Percentiles rank a stretch among this genome's conserved stretches.
Evolutionary conservation across 2,329 filamentous ascomycete species (phyloP).

Genomic region (Balansia obtecta): DNA sequence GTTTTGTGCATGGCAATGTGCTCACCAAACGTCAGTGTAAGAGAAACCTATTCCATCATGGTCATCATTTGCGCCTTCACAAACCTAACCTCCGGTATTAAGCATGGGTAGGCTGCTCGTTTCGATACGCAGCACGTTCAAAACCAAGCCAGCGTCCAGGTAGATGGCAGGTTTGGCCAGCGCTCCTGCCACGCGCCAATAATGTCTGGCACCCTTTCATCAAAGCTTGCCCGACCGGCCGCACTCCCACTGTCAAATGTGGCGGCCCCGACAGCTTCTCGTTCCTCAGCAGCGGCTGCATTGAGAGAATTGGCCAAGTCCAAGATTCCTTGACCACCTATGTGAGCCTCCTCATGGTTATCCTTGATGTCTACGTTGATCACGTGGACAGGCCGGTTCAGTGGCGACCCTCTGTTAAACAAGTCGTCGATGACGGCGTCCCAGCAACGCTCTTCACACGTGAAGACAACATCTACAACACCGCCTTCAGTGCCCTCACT

Average conservation of each 20-base stretch:
- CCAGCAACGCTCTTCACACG: slow-evolving; percentile 96
- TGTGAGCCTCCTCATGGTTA: slow-evolving; percentile 89
- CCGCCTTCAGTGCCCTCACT: slow-evolving; percentile 74
- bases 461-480: slow-evolving; percentile 87
- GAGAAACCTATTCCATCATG: no score
- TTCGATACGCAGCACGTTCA: slow-evolving; percentile 26
- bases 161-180: slow-evolving; percentile 80
- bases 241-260: slow-evolving; percentile 60
- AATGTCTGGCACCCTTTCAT: slow-evolving; percentile 86
- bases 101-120: neutral
- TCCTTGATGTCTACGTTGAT: slow-evolving; percentile 98
- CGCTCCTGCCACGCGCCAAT: slow-evolving; percentile 87
- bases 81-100: neutral
- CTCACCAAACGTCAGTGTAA: no score
- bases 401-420: slow-evolving; percentile 66
- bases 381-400: slow-evolving; percentile 91
- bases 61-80: no score
- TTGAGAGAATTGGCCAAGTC: slow-evolving; percentile 84
- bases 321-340: slow-evolving; percentile 83
- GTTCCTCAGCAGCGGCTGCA: slow-evolving; percentile 64
- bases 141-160: slow-evolving; percentile 95
- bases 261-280: slow-evolving; percentile 48
- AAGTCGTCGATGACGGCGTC: slow-evolving; percentile 94
- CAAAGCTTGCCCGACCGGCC: slow-evolving; percentile 63
- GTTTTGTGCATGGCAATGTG: no score